Evolutionary conservation across 805 yeast species (phyloP), one percentile per base, ranked within the genome.

Genomic region (Metschnikowia anglica): DNA sequence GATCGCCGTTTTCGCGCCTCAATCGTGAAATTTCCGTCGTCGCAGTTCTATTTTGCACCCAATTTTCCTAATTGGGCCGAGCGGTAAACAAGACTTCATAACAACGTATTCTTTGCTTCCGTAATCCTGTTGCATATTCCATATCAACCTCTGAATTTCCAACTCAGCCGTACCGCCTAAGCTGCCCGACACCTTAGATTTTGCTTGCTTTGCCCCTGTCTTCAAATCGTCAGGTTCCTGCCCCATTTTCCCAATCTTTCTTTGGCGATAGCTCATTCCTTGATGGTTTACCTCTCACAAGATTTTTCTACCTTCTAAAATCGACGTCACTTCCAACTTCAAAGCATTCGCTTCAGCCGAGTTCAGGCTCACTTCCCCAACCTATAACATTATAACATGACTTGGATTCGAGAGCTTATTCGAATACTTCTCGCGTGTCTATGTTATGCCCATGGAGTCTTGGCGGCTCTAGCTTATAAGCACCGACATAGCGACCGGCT

Each of bases 11-110:
- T n/a, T n/a, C n/a, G n/a, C n/a, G n/a, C n/a, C n/a, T n/a, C n/a
- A n/a, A n/a, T n/a, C n/a, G n/a, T n/a, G n/a, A n/a, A n/a, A n/a
- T n/a, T n/a, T n/a, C n/a, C n/a, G n/a, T n/a, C 33, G 33, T 30
- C 33, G 36, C 36, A 81, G 43, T 24, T n/a, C 4, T 25, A 11
- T 34, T 47, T 47, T 47, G 51, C 51, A 47, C 48, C 51, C 47
- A 37, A 25, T 23, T 41, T 47, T 42, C 53, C 53, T 32, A 27
- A 20, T 41, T 28, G 33, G 49, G 53, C 16, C 37, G 10, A 19
- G 23, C 13, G 25, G 18, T 41, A 39, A 49, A 49, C 44, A 49
- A 32, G 25, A 16, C n/a, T 24, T 34, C 30, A 28, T 12, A 30
- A n/a, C 33, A 30, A 17, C 20, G 16, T n/a, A 30, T 9, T 12